These are phyloP conservation scores for Chimonanthus praecox DNA, from an alignment of 164 flowering plant species.

Conservation along the genomic window DNA sequence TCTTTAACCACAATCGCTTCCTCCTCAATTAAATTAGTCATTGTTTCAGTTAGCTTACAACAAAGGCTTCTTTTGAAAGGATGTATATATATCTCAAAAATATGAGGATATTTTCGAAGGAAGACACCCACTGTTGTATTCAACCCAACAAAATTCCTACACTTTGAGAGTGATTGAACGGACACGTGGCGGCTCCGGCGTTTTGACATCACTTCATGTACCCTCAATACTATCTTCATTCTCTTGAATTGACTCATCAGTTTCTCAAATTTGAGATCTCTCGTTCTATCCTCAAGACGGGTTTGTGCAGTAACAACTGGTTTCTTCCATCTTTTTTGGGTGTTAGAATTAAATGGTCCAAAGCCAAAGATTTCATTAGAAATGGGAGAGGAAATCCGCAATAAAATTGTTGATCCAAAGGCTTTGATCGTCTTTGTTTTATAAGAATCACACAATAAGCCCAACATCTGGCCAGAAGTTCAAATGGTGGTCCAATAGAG, in stretches of 20 bases:
- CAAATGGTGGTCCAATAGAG: neutral
- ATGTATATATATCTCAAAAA: slow-evolving; percentile 63
- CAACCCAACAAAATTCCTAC: slow-evolving; percentile 58
- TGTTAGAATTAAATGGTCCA: slow-evolving; percentile 53
- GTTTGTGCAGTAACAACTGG: slow-evolving; percentile 65
- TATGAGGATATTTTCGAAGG: slow-evolving; percentile 65
- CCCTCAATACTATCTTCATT: slow-evolving; percentile 40
- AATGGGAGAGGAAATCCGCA: slow-evolving; percentile 13
- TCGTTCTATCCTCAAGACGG: slow-evolving; percentile 65
- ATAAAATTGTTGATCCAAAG: slow-evolving; percentile 8
- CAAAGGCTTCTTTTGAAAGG: slow-evolving; percentile 53
- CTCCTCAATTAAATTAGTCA: slow-evolving; percentile 42
- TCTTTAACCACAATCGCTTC: slow-evolving; percentile 42
- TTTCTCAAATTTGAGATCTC: slow-evolving; percentile 60
- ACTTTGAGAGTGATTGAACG: slow-evolving; percentile 58
- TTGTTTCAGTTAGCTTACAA: slow-evolving; percentile 40
- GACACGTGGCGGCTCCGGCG: slow-evolving; percentile 59
- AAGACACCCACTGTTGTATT: slow-evolving; percentile 42
- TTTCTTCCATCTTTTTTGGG: slow-evolving; percentile 64
- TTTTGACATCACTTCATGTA: slow-evolving; percentile 43
- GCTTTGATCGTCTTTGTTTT: slow-evolving; percentile 8
- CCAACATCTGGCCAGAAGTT: slow-evolving; percentile 1
- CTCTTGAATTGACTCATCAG: slow-evolving; percentile 34
- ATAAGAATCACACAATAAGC: slow-evolving; percentile 4
- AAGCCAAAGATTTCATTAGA: slow-evolving; percentile 17